phyloP scores from a whole-genome alignment of 768 basidiomycete species.

The Gelatoporia subvermispora region DNA sequence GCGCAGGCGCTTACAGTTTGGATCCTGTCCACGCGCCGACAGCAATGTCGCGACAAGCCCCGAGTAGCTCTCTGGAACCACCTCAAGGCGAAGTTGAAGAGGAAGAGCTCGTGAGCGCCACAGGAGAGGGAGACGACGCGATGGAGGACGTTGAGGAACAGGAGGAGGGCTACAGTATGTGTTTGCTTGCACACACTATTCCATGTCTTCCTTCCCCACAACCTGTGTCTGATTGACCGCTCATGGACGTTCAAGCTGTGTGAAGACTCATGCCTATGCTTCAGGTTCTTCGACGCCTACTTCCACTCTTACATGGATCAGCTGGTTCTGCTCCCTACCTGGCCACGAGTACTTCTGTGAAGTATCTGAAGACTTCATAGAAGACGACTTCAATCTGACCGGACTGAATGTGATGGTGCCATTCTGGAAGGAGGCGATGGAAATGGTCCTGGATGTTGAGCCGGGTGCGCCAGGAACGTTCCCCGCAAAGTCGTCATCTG shows the following conservation, averaged over 20 bases:
- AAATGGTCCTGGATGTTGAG: conserved; percentile 99
- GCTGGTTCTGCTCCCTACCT: conserved; percentile 92
- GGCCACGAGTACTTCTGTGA: conserved; percentile 98
- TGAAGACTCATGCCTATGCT: not conserved
- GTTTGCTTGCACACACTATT: conserved; percentile 14
- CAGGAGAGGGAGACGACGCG: conserved; percentile 64
- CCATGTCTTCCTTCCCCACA: conserved; percentile 4
- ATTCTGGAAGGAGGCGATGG: conserved; percentile 99
- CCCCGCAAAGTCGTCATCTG: conserved; percentile 2
- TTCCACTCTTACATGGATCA: conserved; percentile 91
- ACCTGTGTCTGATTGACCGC: conserved; percentile 2
- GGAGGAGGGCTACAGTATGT: conserved; percentile 78
- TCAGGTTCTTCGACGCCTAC: conserved; percentile 86
- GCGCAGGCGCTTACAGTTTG: conserved; percentile 4
- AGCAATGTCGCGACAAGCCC: conserved; percentile 15
- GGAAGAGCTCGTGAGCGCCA: conserved; percentile 57
- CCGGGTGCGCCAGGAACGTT: conserved; percentile 63
- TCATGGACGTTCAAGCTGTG: not conserved
- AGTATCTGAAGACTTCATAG: conserved; percentile 97
- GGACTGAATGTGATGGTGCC: conserved; percentile 94
- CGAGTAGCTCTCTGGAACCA: conserved; percentile 8
- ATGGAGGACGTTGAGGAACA: conserved; percentile 71
- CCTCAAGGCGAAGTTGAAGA: conserved; percentile 37
- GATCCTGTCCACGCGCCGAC: conserved; percentile 1
- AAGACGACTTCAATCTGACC: conserved; percentile 98